phyloP scores from a whole-genome alignment of 208 protist genomes.

The Crithidia acanthocephali region DNA sequence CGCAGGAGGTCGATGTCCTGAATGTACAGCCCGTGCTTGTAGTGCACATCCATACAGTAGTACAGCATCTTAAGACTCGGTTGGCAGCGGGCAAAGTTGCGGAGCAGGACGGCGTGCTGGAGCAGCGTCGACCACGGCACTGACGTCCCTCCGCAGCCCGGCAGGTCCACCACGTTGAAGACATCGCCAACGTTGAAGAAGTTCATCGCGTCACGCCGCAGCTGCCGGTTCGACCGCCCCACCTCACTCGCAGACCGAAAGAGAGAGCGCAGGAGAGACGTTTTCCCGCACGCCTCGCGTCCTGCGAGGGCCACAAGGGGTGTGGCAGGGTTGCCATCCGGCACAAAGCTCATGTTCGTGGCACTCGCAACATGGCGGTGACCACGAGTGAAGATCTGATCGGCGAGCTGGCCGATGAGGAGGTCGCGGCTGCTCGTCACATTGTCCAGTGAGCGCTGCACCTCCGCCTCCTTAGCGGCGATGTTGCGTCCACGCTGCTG shows the following conservation, averaged over 20 bases:
- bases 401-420: conserved; percentile 73
- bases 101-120: conserved; percentile 82
- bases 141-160: conserved; percentile 82
- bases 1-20: conserved; percentile 89
- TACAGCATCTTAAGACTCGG: conserved; percentile 92
- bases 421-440: conserved; percentile 73
- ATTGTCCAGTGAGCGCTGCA: conserved; percentile 40
- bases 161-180: conserved; percentile 86
- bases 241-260: conserved; percentile 77
- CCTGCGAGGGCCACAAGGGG: conserved; percentile 83
- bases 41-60: conserved; percentile 93
- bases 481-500: conserved; percentile 49
- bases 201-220: conserved; percentile 87
- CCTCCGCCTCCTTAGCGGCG: conserved; percentile 47
- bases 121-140: conserved; percentile 84
- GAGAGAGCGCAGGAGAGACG: conserved; percentile 76
- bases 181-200: conserved; percentile 88
- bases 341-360: conserved; percentile 84
- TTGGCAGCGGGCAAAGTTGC: conserved; percentile 81
- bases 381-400: conserved; percentile 86
- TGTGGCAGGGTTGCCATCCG: conserved; percentile 84
- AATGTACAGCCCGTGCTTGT: conserved; percentile 83
- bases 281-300: conserved; percentile 71
- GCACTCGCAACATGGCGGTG: conserved; percentile 73
- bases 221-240: conserved; percentile 70